A percentile compares a stretch with the other conserved stretches of the same genome.
These are phyloP conservation scores for Leonotis leonurus DNA, from an alignment of 257 asterid genomes.

Conservation along the genomic window DNA sequence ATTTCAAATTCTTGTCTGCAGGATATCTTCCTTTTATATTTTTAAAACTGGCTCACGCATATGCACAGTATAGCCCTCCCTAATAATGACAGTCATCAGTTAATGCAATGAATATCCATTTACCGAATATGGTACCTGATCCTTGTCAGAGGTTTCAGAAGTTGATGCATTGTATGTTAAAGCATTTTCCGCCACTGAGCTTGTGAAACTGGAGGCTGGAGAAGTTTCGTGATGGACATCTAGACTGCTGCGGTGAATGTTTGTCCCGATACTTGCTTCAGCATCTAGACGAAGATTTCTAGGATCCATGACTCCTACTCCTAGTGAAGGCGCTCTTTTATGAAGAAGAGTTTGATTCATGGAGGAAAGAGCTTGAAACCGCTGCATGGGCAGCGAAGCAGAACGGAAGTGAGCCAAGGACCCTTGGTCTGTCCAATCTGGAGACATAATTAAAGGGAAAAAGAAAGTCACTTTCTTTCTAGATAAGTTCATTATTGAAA, in stretches of 20 bases:
- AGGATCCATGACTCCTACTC: conserved; percentile 19
- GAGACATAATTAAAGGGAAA: conserved; percentile 8
- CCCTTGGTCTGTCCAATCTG: conserved; percentile 57
- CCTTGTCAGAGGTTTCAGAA: conserved; percentile 29
- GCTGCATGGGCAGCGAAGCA: conserved; percentile 55
- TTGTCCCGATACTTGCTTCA: conserved; percentile 18
- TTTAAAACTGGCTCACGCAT: not conserved
- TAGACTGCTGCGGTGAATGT: conserved; percentile 14
- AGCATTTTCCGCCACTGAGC: conserved; percentile 25
- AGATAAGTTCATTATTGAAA: not conserved
- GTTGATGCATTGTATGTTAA: conserved; percentile 30
- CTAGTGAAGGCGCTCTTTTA: conserved; percentile 38
- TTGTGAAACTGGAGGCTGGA: conserved; percentile 34
- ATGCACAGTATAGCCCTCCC: not conserved
- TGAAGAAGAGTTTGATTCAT: conserved; percentile 50
- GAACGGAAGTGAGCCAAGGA: conserved; percentile 36
- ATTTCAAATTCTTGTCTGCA: not conserved
- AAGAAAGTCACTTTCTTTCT: conserved; percentile 5
- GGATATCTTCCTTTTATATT: not conserved
- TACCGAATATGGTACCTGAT: conserved; percentile 37
- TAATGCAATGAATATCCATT: not conserved
- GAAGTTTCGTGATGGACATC: conserved; percentile 10
- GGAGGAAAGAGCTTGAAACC: conserved; percentile 56
- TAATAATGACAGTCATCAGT: not conserved
- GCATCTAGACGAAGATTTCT: conserved; percentile 15